Base-by-base conservation (phyloP, 2,329 filamentous ascomycete genomes). In the Huntiella savannae region DNA sequence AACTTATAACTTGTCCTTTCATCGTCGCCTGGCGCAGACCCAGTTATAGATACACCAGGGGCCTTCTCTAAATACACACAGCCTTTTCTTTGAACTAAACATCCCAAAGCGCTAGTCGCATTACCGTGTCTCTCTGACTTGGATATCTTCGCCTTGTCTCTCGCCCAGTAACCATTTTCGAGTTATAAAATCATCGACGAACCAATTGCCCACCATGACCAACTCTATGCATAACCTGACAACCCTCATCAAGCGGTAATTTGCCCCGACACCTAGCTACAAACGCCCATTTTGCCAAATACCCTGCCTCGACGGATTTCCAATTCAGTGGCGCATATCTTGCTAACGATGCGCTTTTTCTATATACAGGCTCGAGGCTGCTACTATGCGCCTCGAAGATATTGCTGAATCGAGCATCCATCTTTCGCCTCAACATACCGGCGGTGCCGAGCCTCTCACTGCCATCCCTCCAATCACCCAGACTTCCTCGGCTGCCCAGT, bases 191-290 rank as follows among this genome's bases (percentile, higher is more conserved):
- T 28, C 34, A n/a, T 15, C 34, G 15, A 13, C 34, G 5, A 10
- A 8, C 11, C 40, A 3, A 32, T 32, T 36, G 15, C 13, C 40
- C 54, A 63, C 50, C 52, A 87, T 87, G 81, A 75, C 79, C 52
- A 82, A 73, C 64, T 83, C 86, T 57, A 95, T 96, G 85, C 79
- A 96, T 65, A 96, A 94, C 61, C 68, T 98, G 52, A 92, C 86
- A 33, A 98, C 91, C 46, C 75, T 98, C 58, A 95, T 98, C 68
- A 98, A 98, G 74, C 78, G 91, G 91, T 96, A 74, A 56, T 75
- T 65, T 50, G 8, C 22, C 22, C 22, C 22, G 22, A 28, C 22
- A 10, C 22, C 22, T 10, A 28, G 22, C 8, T 28, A 28, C 22
- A 28, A 28, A 28, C 22, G 22, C 6, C 22, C 22, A 28, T 28